These are phyloP conservation scores for Rhizophagus clarus DNA, from an alignment of 192 early-diverging fungal genomes.

Conservation along the genomic window DNA sequence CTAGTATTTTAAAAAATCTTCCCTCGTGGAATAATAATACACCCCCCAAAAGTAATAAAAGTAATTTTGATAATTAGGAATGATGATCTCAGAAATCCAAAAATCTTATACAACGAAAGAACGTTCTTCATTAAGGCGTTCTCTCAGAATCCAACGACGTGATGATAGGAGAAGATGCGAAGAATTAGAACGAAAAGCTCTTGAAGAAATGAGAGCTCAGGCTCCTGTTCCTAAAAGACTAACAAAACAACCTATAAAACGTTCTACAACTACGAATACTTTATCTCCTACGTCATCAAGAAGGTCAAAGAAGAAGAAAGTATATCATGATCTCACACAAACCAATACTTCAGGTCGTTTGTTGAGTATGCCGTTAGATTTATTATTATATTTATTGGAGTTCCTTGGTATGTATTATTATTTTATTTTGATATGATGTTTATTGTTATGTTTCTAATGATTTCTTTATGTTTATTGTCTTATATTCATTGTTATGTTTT, in stretches of 20 bases:
- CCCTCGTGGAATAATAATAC: background rate
- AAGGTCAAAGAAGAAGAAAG: slow-evolving; percentile 15
- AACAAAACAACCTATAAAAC: background rate
- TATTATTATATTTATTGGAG: slow-evolving; percentile 27
- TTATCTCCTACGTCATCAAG: background rate
- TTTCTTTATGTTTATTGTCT: too few species aligned
- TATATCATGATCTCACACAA: background rate
- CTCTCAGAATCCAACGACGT: background rate
- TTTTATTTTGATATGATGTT: background rate
- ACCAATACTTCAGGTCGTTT: background rate
- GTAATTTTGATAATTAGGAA: background rate
- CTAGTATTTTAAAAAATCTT: background rate
- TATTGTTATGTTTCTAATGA: background rate
- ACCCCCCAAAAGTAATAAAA: background rate
- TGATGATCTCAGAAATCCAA: background rate
- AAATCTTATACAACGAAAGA: background rate
- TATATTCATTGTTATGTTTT: too few species aligned
- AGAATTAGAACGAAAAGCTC: slow-evolving; percentile 9
- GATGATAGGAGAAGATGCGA: slow-evolving; percentile 23
- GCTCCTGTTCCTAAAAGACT: slow-evolving; percentile 13
- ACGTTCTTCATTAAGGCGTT: slow-evolving; percentile 5
- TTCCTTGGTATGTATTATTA: slow-evolving; percentile 17
- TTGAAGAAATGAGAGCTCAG: background rate
- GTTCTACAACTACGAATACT: background rate
- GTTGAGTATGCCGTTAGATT: slow-evolving; percentile 18